Conservation (phyloP, 306 rosid genomes). For the Lathyrus aphaca region DNA sequence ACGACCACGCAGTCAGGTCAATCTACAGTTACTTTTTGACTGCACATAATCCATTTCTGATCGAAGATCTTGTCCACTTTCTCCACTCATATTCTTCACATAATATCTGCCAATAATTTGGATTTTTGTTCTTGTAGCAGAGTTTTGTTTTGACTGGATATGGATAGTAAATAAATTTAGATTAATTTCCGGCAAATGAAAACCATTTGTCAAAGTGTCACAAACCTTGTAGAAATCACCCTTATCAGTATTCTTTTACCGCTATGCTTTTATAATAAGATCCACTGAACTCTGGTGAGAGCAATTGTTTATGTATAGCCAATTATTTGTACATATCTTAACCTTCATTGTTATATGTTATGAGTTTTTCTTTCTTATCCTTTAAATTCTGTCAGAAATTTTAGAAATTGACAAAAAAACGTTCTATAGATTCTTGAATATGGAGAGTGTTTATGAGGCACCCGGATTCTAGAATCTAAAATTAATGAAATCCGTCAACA, state of each 20-base stretch:
- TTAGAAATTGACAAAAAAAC: too few relatives aligned
- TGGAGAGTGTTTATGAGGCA: too few relatives aligned
- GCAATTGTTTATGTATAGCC: conserved; percentile 4
- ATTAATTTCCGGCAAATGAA: conserved; percentile 6
- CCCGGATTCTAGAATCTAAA: too few relatives aligned
- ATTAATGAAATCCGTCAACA: too few relatives aligned
- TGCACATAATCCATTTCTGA: not conserved
- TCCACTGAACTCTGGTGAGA: conserved; percentile 8
- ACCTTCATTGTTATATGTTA: not conserved
- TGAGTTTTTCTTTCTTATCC: too few relatives aligned
- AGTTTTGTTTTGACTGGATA: not conserved
- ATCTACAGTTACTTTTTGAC: not conserved
- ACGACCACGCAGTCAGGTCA: too few relatives aligned
- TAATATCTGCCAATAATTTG: not conserved
- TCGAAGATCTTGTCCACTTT: not conserved
- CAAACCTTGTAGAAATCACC: conserved; percentile 46
- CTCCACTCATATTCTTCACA: not conserved
- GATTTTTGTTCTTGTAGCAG: conserved; percentile 2
- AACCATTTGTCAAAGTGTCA: conserved; percentile 36
- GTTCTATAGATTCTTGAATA: too few relatives aligned
- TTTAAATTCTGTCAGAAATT: too few relatives aligned
- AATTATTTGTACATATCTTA: not conserved
- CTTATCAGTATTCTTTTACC: conserved; percentile 5
- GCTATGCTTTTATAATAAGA: conserved; percentile 17
- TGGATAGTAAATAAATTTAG: conserved; percentile 1